Evolutionary conservation across 768 basidiomycete species (phyloP).

Genomic region (Calocera viscosa): DNA sequence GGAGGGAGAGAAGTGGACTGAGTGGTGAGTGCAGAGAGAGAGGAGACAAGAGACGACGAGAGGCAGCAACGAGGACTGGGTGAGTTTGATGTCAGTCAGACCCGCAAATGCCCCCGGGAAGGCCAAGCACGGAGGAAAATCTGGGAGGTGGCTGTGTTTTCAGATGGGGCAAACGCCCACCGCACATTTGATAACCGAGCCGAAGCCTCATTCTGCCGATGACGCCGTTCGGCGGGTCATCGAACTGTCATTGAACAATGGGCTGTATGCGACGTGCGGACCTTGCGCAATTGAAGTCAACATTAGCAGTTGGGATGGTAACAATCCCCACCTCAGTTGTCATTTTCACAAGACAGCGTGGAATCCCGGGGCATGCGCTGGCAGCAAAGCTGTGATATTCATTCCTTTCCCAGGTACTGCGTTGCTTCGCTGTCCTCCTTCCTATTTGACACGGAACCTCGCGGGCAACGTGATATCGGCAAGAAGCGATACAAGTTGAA

Average conservation of each 20-base stretch:
- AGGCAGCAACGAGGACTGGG: constrained; percentile 13
- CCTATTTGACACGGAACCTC: too few relatives aligned
- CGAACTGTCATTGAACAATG: neutral
- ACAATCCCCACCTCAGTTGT: too few relatives aligned
- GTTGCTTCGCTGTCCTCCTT: too few relatives aligned
- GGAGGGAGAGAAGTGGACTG: constrained; percentile 28
- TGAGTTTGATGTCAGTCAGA: constrained; percentile 9
- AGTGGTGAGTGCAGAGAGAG: constrained; percentile 16
- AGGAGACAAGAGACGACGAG: constrained; percentile 19
- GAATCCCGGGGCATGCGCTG: constrained; percentile 3
- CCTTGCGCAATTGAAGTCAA: neutral
- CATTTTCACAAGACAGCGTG: neutral
- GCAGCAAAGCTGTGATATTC: neutral
- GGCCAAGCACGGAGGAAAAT: neutral
- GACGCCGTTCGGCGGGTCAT: too few relatives aligned
- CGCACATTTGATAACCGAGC: too few relatives aligned
- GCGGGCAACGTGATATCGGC: too few relatives aligned
- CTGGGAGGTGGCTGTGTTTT: neutral
- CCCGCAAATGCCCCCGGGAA: neutral
- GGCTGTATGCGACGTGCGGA: neutral
- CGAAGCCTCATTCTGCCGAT: too few relatives aligned
- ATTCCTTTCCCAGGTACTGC: neutral
- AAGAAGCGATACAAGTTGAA: too few relatives aligned
- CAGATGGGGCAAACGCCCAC: neutral
- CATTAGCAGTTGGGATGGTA: too few relatives aligned